Percentiles rank a stretch among this genome's conserved stretches.
phyloP scores from a whole-genome alignment of 345 rosid species.

The Garcia nutans region DNA sequence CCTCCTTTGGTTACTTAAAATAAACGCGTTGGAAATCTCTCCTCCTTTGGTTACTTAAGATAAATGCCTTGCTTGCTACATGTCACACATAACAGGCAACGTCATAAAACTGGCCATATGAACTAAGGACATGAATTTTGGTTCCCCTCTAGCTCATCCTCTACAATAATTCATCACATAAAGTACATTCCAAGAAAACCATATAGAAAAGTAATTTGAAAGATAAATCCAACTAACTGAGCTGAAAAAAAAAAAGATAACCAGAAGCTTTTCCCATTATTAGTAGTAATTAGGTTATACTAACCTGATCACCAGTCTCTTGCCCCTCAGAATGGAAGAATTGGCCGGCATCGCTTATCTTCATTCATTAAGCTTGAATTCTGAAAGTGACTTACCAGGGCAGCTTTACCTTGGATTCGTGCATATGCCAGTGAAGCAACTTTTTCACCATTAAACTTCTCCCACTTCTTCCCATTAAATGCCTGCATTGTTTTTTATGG shows the following conservation, averaged over 20 bases:
- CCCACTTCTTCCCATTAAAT: conserved; percentile 90
- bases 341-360: conserved; percentile 78
- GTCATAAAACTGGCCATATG: neutral
- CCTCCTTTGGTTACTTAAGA: neutral
- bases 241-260: neutral
- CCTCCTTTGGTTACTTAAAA: too few relatives aligned
- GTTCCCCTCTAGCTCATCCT: neutral
- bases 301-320: conserved; percentile 60
- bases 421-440: conserved; percentile 90
- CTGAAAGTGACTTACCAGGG: conserved; percentile 85
- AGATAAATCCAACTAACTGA: neutral
- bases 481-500: conserved; percentile 43
- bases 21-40: too few relatives aligned
- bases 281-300: neutral
- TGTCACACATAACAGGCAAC: neutral
- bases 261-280: neutral
- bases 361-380: conserved; percentile 84
- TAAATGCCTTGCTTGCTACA: neutral
- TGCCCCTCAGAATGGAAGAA: conserved; percentile 67
- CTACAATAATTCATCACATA: neutral
- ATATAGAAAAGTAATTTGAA: neutral
- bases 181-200: neutral
- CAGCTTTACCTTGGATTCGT: conserved; percentile 88
- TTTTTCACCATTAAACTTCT: conserved; percentile 94
- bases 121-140: neutral